Percentiles rank a stretch among this genome's conserved stretches.
Conservation (phyloP, 2,329 filamentous ascomycete genomes). For the Pseudogymnoascus sp. region DNA sequence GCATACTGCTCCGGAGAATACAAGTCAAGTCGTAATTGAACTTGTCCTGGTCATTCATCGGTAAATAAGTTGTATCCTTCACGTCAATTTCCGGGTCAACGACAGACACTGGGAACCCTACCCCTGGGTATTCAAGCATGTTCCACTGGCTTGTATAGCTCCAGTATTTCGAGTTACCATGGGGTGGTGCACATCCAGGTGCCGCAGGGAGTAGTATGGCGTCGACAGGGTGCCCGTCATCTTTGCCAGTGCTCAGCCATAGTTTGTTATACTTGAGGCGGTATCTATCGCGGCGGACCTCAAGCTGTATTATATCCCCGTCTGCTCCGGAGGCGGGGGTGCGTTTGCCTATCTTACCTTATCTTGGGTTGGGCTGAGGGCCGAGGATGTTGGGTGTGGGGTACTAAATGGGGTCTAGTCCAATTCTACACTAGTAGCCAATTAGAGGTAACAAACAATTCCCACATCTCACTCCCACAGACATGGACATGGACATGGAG, state of each 20-base stretch:
- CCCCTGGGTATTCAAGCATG: slow-evolving; percentile 53
- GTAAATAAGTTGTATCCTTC: slow-evolving; percentile 20
- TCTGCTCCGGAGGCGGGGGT: no score
- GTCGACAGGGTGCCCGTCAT: slow-evolving; percentile 17
- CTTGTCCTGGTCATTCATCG: slow-evolving; percentile 23
- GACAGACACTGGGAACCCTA: slow-evolving; percentile 46
- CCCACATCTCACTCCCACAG: no score
- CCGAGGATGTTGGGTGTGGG: no score
- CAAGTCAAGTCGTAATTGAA: slow-evolving; percentile 17
- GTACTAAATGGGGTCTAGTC: no score
- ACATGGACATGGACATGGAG: no score
- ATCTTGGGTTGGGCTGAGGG: no score
- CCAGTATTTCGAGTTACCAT: slow-evolving; percentile 45
- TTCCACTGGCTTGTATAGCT: slow-evolving; percentile 60
- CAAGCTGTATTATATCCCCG: no score
- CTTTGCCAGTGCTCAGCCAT: slow-evolving; percentile 12
- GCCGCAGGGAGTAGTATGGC: slow-evolving; percentile 48
- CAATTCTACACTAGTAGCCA: no score
- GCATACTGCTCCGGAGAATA: slow-evolving; percentile 27
- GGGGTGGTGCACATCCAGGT: slow-evolving; percentile 43
- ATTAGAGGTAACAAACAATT: no score
- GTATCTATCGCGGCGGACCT: slow-evolving; percentile 15
- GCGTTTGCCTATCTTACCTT: no score
- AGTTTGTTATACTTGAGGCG: slow-evolving; percentile 14
- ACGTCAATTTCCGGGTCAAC: slow-evolving; percentile 16